Base-by-base conservation (phyloP, 768 basidiomycete species). In the Hebeloma cylindrosporum region DNA sequence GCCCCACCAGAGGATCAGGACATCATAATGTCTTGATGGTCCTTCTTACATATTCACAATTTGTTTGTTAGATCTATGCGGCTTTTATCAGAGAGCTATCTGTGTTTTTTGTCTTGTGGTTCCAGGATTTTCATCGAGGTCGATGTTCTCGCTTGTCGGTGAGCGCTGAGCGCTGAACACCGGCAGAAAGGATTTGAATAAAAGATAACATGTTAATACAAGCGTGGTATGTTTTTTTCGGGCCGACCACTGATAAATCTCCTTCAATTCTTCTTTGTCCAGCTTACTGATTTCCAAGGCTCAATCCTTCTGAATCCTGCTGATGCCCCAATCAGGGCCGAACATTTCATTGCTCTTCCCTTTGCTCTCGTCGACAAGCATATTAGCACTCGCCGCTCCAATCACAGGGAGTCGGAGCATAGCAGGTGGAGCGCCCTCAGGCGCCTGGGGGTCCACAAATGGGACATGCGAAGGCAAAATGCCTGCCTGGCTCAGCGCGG, bases 1-100 rank as follows among this genome's bases (percentile, higher is more conserved):
- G 68, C 72, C 9, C 79, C 79, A 43, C 70, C 71, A n/a, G 76
- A n/a, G n/a, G n/a, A 79, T 45, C 79, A 78, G 43, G 88, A 90
- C 59, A 68, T 83, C 30, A 70, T 73, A 38, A 87, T 86, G 85
- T 67, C 70, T 48, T 82, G 59, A 73, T 31, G 18, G 33, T 31
- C 3, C 26, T 25, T 14, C 7, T 37, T 22, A 28, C 28, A 28
- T 33, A n/a, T 31, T 31, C n/a, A n/a, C n/a, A n/a, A n/a, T n/a
- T n/a, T n/a, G n/a, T n/a, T n/a, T n/a, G n/a, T n/a, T n/a, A n/a
- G n/a, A n/a, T n/a, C n/a, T n/a, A n/a, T n/a, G n/a, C n/a, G n/a
- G n/a, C n/a, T n/a, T n/a, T n/a, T n/a, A n/a, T n/a, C n/a, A n/a
- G n/a, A n/a, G n/a, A n/a, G n/a, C n/a, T n/a, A n/a, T n/a, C n/a